phyloP scores from a whole-genome alignment of 805 yeast genomes.

The Lipomyces yamadae region DNA sequence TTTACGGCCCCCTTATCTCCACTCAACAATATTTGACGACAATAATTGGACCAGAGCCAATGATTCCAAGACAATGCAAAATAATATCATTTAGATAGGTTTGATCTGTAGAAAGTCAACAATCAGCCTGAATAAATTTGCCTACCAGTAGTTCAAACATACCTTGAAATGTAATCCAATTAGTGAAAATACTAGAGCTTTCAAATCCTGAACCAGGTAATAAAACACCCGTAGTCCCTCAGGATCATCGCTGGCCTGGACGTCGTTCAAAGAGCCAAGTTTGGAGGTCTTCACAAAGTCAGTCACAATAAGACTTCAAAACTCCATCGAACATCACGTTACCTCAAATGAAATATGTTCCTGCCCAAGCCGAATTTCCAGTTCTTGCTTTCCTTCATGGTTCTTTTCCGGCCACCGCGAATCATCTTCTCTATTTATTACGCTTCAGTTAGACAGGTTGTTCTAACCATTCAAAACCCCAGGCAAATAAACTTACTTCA shows the following conservation, averaged over 20 bases:
- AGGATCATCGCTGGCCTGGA: conserved; percentile 50
- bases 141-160: neutral
- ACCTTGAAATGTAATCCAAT: conserved; percentile 53
- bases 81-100: neutral
- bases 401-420: conserved; percentile 50
- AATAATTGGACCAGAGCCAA: neutral
- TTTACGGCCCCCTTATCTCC: neutral
- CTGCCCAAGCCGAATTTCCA: conserved; percentile 49
- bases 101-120: neutral
- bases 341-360: conserved; percentile 46
- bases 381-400: conserved; percentile 51
- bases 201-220: conserved; percentile 52
- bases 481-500: conserved; percentile 39
- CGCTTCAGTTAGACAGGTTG: neutral
- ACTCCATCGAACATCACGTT: neutral
- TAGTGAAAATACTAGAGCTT: conserved; percentile 52
- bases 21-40: neutral
- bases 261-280: conserved; percentile 50
- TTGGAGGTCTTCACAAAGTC: conserved; percentile 43
- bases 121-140: neutral
- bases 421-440: conserved; percentile 46
- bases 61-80: neutral
- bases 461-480: neutral
- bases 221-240: conserved; percentile 54
- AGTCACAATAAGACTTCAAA: neutral